Evolutionary conservation across 352 stramenopile genomes (phyloP).

Genomic region (Phytopythium aichiense): DNA sequence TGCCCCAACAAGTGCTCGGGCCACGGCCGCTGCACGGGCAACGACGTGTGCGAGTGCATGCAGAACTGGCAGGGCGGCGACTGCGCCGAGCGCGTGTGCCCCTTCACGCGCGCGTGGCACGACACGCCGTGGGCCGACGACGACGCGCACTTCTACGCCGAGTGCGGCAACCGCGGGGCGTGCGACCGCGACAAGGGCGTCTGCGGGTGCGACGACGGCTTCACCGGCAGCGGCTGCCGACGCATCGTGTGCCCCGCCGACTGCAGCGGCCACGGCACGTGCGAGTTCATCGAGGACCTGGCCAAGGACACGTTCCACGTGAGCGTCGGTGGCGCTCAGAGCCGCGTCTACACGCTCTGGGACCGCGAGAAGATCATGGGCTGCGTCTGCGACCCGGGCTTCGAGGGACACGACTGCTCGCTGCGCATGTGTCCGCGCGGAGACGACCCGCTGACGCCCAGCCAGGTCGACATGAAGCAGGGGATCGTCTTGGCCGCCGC

Average conservation of each 20-base stretch:
- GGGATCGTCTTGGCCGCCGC: conserved; percentile 12
- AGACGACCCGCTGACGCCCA: conserved; percentile 56
- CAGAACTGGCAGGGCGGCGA: conserved; percentile 60
- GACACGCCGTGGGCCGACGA: conserved; percentile 39
- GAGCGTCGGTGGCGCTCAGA: conserved; percentile 26
- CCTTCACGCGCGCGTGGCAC: conserved; percentile 54
- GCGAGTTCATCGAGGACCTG: conserved; percentile 69
- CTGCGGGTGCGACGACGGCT: conserved; percentile 83
- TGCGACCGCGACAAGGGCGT: conserved; percentile 67
- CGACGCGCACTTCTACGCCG: conserved; percentile 42
- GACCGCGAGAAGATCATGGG: conserved; percentile 81
- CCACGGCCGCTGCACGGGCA: conserved; percentile 49
- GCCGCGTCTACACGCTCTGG: conserved; percentile 52
- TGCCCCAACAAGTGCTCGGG: conserved; percentile 66
- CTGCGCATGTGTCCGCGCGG: conserved; percentile 51
- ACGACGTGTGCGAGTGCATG: conserved; percentile 61
- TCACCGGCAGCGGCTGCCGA: conserved; percentile 66
- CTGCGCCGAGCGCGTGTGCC: conserved; percentile 47
- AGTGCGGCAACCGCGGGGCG: conserved; percentile 63
- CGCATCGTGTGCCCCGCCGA: conserved; percentile 45
- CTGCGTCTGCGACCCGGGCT: conserved; percentile 72
- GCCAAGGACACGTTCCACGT: conserved; percentile 42
- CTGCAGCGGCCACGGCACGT: conserved; percentile 54
- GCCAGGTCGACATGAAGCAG: conserved; percentile 60
- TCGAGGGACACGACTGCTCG: conserved; percentile 45